Evolutionary conservation across 73 alveolate species (phyloP).

Genomic region (Tetrahymena elliotti): DNA sequence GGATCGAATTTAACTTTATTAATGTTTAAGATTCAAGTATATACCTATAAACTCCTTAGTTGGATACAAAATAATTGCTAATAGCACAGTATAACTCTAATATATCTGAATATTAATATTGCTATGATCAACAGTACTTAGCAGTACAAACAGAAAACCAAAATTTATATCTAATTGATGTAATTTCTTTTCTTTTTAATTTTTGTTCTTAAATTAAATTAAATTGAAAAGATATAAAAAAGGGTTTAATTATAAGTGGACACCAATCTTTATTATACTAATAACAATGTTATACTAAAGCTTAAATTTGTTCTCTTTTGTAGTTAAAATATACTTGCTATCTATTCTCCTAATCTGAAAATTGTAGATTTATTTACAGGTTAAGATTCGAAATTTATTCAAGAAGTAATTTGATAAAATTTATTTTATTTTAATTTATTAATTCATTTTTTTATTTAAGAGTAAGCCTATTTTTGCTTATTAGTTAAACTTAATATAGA

Average conservation of each 20-base stretch:
- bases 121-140: neutral
- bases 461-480: neutral
- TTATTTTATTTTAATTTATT: no score
- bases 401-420: neutral
- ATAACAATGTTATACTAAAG: no score
- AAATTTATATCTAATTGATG: neutral
- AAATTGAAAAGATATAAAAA: neutral
- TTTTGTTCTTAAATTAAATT: no score
- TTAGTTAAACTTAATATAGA: neutral
- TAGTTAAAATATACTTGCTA: no score
- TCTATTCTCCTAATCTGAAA: neutral
- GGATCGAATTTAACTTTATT: neutral
- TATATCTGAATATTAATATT: neutral
- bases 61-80: neutral
- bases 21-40: neutral
- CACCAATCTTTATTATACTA: neutral
- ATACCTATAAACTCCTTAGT: neutral
- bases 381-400: neutral
- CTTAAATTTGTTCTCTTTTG: neutral
- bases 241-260: neutral
- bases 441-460: no score
- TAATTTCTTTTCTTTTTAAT: no score
- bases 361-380: neutral
- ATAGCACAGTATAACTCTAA: neutral
- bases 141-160: neutral